These are phyloP conservation scores for Balamuthia mandrillaris DNA, from an alignment of 208 protist genomes.

Conservation along the genomic window DNA sequence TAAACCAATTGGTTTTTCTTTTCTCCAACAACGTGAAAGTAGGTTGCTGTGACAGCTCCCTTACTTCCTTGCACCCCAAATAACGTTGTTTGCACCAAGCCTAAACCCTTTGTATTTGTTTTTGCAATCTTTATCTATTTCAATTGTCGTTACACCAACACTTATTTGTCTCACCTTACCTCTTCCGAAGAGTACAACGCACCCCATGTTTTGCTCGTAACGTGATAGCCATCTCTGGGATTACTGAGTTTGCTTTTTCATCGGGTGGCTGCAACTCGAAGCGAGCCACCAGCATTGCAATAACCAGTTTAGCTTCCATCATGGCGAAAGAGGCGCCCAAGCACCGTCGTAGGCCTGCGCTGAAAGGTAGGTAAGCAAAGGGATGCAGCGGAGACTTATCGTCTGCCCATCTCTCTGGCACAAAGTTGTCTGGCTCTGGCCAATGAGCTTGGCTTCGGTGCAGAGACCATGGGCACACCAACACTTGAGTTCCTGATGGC, in stretches of 20 bases:
- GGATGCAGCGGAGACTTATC: not conserved
- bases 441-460: not conserved
- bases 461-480: not conserved
- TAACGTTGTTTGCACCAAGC: too few species aligned
- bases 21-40: too few species aligned
- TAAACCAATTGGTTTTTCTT: too few species aligned
- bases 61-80: too few species aligned
- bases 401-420: constrained; percentile 11
- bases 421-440: not conserved
- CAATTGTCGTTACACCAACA: too few species aligned
- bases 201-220: not conserved
- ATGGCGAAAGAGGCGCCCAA: constrained; percentile 15
- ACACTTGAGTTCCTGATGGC: not conserved
- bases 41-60: too few species aligned
- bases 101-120: too few species aligned
- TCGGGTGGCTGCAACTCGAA: not conserved
- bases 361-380: not conserved
- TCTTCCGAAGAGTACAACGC: not conserved
- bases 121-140: too few species aligned
- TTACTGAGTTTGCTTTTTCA: not conserved
- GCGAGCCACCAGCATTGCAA: not conserved
- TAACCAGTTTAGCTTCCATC: constrained; percentile 23
- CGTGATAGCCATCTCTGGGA: constrained; percentile 33
- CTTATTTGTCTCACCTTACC: too few species aligned
- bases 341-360: not conserved